Conservation (phyloP, 306 rosid genomes). For the Boehmeria nivea region DNA sequence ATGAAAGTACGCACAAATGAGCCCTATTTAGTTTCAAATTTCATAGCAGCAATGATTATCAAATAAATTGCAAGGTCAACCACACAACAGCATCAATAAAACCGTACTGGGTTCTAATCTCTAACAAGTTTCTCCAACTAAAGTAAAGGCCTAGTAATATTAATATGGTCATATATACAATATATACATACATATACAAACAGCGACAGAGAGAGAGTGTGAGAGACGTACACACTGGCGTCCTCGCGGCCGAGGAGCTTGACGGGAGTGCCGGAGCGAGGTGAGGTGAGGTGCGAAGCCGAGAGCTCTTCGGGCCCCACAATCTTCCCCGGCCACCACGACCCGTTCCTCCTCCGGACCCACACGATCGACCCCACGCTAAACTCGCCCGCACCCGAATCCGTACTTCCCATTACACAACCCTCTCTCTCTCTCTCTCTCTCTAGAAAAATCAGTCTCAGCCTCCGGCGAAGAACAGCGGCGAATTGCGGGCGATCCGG, state of each 20-base stretch:
- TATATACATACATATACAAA: not conserved
- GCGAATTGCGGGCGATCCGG: constrained; percentile 16
- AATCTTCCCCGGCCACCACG: constrained; percentile 69
- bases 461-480: constrained; percentile 43
- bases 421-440: constrained; percentile 20
- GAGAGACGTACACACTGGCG: constrained; percentile 53
- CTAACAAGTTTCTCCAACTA: too few species aligned
- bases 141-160: too few species aligned
- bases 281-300: constrained; percentile 53
- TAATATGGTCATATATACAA: too few species aligned
- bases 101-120: too few species aligned
- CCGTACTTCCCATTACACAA: constrained; percentile 39
- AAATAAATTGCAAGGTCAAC: too few species aligned
- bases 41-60: too few species aligned
- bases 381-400: constrained; percentile 39
- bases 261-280: constrained; percentile 63
- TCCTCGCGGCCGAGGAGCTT: constrained; percentile 67
- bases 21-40: too few species aligned
- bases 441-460: too few species aligned
- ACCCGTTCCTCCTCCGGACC: constrained; percentile 61
- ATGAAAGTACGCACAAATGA: too few species aligned
- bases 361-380: constrained; percentile 58
- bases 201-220: not conserved
- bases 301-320: constrained; percentile 54
- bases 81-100: too few species aligned